Evolutionary conservation across 495 filamentous ascomycete species (phyloP), one percentile per base, ranked within the genome.

Genomic region (Bryoglossum gracile): DNA sequence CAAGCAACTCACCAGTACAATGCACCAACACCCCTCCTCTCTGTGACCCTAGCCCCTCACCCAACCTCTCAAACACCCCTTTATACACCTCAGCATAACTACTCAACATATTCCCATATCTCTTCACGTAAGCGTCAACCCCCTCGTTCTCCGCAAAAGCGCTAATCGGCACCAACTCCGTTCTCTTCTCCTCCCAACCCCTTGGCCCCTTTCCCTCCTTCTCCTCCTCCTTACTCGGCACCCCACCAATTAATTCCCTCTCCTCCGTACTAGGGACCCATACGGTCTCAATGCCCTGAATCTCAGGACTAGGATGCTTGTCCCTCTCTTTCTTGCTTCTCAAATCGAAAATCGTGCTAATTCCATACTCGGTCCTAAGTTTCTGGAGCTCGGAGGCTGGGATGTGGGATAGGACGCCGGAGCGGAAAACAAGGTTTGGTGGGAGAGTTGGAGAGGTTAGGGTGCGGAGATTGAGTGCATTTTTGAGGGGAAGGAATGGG

Each of bases 401-500:
- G 19, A 77, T 42, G 39, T 51, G 61, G 0, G 59, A 55, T 8
- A 77, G 60, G 0, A 67, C 65, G 40, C 73, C 78, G 3, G 73
- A 76, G 33, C 79, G 79, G 62, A 73, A 82, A 37, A 68, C 64
- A 44, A 65, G 67, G 34, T 70, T 67, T 0, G 69, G 59, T 4
- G 68, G 67, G 19, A 80, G 36, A 1, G 59, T 64, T 24, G 59
- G 63, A 46, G 64, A 68, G 34, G 63, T 59, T 2, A 70, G 62
- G 30, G 66, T 67, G 49, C 74, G 75, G 16, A 80, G 51, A 53
- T 79, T 76, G 35, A 76, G 77, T 25, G 77, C 64, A 57, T 82
- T 81, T 8, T 43, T 25, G 18, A 53, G 33, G 3, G 34, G 34
- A 30, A 53, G 18, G 38, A 53, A 53, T 4, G 44, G 44, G 13